Conservation (phyloP, 441 rosid species). For the Rhodomyrtus psidioides region DNA sequence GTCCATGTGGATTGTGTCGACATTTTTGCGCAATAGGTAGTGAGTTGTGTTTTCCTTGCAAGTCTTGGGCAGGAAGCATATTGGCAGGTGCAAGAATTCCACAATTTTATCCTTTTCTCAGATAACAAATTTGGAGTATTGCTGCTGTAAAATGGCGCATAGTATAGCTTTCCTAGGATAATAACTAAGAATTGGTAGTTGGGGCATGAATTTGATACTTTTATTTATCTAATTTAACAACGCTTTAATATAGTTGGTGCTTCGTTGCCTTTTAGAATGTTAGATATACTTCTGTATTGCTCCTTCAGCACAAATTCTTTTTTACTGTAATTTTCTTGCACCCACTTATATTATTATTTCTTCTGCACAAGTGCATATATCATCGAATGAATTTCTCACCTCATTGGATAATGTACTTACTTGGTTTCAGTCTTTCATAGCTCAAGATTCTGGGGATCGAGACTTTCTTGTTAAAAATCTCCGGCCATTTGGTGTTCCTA, state of each 20-base stretch:
- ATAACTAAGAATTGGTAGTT: neutral
- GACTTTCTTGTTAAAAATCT: conserved; percentile 73
- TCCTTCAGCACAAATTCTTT: neutral
- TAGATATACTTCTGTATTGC: neutral
- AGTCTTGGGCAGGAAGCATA: no score
- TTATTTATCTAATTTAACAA: neutral
- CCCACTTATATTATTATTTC: neutral
- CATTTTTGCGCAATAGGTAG: no score
- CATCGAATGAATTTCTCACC: neutral
- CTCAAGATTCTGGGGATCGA: conserved; percentile 82
- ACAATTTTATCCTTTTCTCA: no score
- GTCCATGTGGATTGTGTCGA: no score
- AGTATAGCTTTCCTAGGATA: neutral
- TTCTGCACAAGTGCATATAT: neutral
- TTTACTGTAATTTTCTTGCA: neutral
- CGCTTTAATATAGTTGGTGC: neutral
- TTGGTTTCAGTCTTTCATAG: conserved; percentile 67
- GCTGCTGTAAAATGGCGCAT: neutral
- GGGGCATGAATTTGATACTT: neutral
- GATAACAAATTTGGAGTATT: neutral
- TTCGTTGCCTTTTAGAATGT: neutral
- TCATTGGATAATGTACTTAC: neutral
- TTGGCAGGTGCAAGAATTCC: no score
- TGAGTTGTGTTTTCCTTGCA: no score
- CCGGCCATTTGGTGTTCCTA: conserved; percentile 66